phyloP scores from a whole-genome alignment of 176 grass and related monocot genomes.

The Aegilops sharonensis region DNA sequence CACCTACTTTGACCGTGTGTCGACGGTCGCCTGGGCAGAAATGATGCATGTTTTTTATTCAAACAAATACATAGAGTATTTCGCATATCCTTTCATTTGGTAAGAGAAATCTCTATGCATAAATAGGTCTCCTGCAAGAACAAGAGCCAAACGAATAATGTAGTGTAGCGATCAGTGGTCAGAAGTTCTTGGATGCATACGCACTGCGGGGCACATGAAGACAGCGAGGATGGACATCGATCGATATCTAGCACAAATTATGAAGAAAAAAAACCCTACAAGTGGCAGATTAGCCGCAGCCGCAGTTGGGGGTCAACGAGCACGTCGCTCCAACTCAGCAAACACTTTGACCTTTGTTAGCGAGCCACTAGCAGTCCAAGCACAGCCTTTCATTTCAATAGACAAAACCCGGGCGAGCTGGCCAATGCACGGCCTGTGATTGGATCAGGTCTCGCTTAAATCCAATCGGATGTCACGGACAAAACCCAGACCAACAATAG shows the following conservation, averaged over 20 bases:
- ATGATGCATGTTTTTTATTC: too few species aligned
- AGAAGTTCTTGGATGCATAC: slow-evolving; percentile 22
- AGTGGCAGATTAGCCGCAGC: not conserved
- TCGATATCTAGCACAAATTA: not conserved
- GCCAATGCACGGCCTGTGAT: slow-evolving; percentile 32
- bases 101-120: not conserved
- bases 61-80: not conserved
- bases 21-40: too few species aligned
- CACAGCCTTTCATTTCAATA: slow-evolving; percentile 23
- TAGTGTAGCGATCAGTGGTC: slow-evolving; percentile 17
- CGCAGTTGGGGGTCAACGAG: slow-evolving; percentile 32
- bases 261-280: not conserved
- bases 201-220: slow-evolving; percentile 23
- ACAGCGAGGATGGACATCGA: slow-evolving; percentile 27
- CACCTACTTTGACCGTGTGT: too few species aligned
- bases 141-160: not conserved
- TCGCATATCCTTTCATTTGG: not conserved
- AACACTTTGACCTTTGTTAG: slow-evolving; percentile 24
- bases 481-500: slow-evolving; percentile 24
- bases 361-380: not conserved
- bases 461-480: not conserved
- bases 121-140: not conserved
- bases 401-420: slow-evolving; percentile 20
- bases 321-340: slow-evolving; percentile 30
- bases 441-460: slow-evolving; percentile 6